These are phyloP conservation scores for Chrysoporthe deuterocubensis DNA, from an alignment of 2,329 filamentous ascomycete genomes.

Conservation along the genomic window DNA sequence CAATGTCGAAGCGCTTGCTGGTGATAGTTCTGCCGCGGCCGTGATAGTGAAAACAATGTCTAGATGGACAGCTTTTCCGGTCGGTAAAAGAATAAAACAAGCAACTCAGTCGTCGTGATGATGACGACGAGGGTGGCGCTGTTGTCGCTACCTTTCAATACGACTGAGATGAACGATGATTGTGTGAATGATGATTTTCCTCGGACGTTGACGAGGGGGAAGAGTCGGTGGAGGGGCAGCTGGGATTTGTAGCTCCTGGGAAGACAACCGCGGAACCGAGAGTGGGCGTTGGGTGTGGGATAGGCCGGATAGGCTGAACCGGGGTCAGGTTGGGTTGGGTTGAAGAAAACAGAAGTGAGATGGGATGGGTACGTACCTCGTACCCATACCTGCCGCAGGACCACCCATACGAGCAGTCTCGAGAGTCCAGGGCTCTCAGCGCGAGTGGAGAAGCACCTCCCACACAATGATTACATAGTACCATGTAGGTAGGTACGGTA, in stretches of 20 bases:
- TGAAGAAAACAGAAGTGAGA: constrained; percentile 9
- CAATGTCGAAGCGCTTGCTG: neutral
- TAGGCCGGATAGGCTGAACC: constrained; percentile 20
- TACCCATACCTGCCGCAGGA: neutral
- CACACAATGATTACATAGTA: constrained; percentile 1
- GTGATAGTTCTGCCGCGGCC: neutral
- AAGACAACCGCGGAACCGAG: constrained; percentile 19
- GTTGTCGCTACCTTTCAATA: constrained; percentile 10
- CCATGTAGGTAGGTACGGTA: neutral
- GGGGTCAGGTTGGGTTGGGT: constrained; percentile 26
- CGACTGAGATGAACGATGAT: constrained; percentile 4
- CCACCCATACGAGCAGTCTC: neutral
- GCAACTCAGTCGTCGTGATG: constrained; percentile 10
- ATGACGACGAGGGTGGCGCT: constrained; percentile 6
- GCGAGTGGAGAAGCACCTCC: neutral
- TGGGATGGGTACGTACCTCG: constrained; percentile 21
- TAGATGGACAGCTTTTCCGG: constrained; percentile 5
- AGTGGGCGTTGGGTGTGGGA: constrained; percentile 25
- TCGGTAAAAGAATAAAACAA: constrained; percentile 5
- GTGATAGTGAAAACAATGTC: constrained; percentile 11
- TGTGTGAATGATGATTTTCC: constrained; percentile 16
- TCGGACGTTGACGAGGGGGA: constrained; percentile 24
- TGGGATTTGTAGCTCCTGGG: constrained; percentile 30
- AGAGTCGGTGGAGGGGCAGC: constrained; percentile 28
- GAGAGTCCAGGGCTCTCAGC: neutral